Percentiles rank a stretch among this genome's conserved stretches.
Conservation (phyloP, 306 rosid species). For the Quercus gilva region DNA sequence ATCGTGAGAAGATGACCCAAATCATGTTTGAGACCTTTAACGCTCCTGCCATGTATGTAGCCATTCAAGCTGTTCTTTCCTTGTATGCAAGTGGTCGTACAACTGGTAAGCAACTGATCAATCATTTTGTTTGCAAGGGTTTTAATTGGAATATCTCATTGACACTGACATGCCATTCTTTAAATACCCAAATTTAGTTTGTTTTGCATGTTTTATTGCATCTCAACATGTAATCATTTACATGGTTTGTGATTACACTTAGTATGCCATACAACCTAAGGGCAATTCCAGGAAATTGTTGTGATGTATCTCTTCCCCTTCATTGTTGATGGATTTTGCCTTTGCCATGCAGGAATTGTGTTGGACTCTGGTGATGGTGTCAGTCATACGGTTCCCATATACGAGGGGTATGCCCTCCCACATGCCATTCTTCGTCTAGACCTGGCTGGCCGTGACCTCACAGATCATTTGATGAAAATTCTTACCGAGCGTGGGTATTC, state of each 20-base stretch:
- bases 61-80: conserved; percentile 99
- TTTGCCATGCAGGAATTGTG: conserved; percentile 74
- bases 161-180: background rate
- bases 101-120: conserved; percentile 62
- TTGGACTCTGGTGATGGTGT: conserved; percentile 99
- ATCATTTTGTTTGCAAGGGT: conserved; percentile 6
- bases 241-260: background rate
- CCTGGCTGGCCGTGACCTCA: conserved; percentile 96
- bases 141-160: conserved; percentile 12
- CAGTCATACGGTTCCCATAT: conserved; percentile 97
- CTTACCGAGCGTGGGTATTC: conserved; percentile 96
- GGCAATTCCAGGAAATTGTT: background rate
- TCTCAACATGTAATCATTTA: background rate
- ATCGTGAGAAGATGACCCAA: conserved; percentile 99
- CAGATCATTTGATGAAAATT: conserved; percentile 93
- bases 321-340: conserved; percentile 1
- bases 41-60: conserved; percentile 98
- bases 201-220: background rate
- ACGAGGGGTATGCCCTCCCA: conserved; percentile 98
- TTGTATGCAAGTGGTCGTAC: conserved; percentile 99
- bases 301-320: background rate
- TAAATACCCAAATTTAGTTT: background rate
- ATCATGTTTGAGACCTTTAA: conserved; percentile 98
- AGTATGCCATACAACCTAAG: background rate
- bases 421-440: conserved; percentile 99